Percentiles rank a stretch among this genome's conserved stretches.
These are phyloP conservation scores for Colletotrichum theobromicola DNA, from an alignment of 2,329 filamentous ascomycete species.

Conservation along the genomic window DNA sequence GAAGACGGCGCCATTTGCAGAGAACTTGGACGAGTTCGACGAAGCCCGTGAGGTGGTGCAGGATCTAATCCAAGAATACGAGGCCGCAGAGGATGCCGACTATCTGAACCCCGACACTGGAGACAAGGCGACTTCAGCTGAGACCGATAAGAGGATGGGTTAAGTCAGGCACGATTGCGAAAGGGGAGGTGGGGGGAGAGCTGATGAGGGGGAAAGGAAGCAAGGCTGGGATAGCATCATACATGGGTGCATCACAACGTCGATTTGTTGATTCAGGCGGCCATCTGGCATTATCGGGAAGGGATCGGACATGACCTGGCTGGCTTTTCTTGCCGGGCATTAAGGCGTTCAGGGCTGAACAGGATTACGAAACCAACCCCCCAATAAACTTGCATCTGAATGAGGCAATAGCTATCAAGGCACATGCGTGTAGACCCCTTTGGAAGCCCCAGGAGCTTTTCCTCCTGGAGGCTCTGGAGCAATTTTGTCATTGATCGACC, in stretches of 20 bases:
- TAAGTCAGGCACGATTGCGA: slow-evolving; percentile 26
- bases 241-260: not conserved
- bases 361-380: slow-evolving; percentile 5
- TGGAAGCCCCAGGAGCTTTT: slow-evolving; percentile 8
- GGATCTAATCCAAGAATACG: slow-evolving; percentile 92
- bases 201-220: not conserved
- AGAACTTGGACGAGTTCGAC: slow-evolving; percentile 93
- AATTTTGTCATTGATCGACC: slow-evolving; percentile 15
- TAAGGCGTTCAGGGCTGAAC: slow-evolving; percentile 15
- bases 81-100: slow-evolving; percentile 88
- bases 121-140: slow-evolving; percentile 56
- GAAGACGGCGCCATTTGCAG: slow-evolving; percentile 90
- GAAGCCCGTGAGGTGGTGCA: slow-evolving; percentile 90
- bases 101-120: slow-evolving; percentile 80
- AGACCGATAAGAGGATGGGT: slow-evolving; percentile 55
- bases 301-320: not conserved
- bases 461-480: not conserved
- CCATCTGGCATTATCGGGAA: not conserved
- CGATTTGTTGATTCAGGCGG: not conserved
- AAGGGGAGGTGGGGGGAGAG: not conserved
- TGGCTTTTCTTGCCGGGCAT: slow-evolving; percentile 4
- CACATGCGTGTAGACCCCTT: not conserved
- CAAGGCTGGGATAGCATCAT: not conserved
- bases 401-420: not conserved
- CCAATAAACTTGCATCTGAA: slow-evolving; percentile 4